Percentiles rank a stretch among this genome's conserved stretches.
Evolutionary conservation across 306 rosid species (phyloP).

Genomic region (Oemleria cerasiformis): DNA sequence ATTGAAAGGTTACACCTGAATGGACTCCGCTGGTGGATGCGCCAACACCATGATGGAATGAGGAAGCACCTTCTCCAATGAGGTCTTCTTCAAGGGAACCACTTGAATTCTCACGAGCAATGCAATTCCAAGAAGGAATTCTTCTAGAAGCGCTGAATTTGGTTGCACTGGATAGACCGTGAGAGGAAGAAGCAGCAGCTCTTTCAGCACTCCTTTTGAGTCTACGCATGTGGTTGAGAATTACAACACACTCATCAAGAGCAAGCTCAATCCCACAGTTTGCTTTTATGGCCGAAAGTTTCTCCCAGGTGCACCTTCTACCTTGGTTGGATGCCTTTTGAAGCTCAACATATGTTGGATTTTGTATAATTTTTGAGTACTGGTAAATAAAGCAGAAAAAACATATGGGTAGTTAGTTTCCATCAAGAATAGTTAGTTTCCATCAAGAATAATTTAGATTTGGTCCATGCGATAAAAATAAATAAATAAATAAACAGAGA

Average conservation of each 20-base stretch:
- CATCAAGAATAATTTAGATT: background rate
- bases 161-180: conserved; percentile 46
- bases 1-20: conserved; percentile 40
- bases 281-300: conserved; percentile 91
- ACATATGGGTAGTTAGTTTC: conserved; percentile 24
- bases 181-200: conserved; percentile 74
- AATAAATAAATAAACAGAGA: background rate
- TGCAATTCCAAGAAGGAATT: conserved; percentile 97
- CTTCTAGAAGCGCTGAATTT: conserved; percentile 76
- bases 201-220: conserved; percentile 70
- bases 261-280: conserved; percentile 94
- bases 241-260: conserved; percentile 82
- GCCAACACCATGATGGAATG: conserved; percentile 50
- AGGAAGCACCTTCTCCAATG: conserved; percentile 46
- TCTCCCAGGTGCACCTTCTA: conserved; percentile 98
- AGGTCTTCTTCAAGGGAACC: conserved; percentile 82
- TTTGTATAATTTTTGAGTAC: conserved; percentile 87
- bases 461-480: background rate
- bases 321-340: conserved; percentile 98
- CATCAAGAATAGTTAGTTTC: background rate
- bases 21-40: conserved; percentile 34
- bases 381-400: conserved; percentile 22
- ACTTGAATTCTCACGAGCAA: conserved; percentile 88
- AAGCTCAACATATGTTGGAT: conserved; percentile 82
- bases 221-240: conserved; percentile 90